Percentiles rank a stretch among this genome's conserved stretches.
These are phyloP conservation scores for Senna tora DNA, from an alignment of 306 rosid species.

Conservation along the genomic window DNA sequence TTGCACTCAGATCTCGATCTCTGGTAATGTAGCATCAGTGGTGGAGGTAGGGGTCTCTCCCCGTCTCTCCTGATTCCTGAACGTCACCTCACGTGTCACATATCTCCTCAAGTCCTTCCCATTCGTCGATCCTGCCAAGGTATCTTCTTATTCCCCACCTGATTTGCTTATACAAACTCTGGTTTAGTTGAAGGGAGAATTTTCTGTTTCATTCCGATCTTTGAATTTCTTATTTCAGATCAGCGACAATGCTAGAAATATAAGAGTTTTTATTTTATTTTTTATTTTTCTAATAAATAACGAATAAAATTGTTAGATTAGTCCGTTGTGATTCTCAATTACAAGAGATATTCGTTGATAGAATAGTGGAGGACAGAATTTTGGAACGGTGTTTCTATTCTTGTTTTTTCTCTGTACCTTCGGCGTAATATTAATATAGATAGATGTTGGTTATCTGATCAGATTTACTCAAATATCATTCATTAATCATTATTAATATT, in stretches of 20 bases:
- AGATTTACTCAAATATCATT: too few relatives aligned
- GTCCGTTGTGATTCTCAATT: background rate
- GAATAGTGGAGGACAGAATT: background rate
- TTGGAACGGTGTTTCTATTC: background rate
- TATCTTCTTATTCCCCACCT: background rate
- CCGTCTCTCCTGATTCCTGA: background rate
- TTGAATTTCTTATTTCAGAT: background rate
- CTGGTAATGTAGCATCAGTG: background rate
- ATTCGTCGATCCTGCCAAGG: conserved; percentile 19
- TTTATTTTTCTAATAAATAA: too few relatives aligned
- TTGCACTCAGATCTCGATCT: background rate
- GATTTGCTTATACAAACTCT: background rate
- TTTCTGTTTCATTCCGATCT: background rate
- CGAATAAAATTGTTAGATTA: background rate
- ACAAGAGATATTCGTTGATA: background rate
- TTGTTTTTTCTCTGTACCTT: background rate
- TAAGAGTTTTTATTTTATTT: too few relatives aligned
- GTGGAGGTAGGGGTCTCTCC: background rate
- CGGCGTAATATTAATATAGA: background rate
- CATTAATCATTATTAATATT: too few relatives aligned
- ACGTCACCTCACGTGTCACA: background rate
- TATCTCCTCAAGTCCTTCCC: background rate
- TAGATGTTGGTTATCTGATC: background rate
- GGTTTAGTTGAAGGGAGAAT: background rate
- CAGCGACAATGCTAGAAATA: background rate